Base-by-base conservation (phyloP, 73 alveolate species). In the Uronychia setigera region DNA sequence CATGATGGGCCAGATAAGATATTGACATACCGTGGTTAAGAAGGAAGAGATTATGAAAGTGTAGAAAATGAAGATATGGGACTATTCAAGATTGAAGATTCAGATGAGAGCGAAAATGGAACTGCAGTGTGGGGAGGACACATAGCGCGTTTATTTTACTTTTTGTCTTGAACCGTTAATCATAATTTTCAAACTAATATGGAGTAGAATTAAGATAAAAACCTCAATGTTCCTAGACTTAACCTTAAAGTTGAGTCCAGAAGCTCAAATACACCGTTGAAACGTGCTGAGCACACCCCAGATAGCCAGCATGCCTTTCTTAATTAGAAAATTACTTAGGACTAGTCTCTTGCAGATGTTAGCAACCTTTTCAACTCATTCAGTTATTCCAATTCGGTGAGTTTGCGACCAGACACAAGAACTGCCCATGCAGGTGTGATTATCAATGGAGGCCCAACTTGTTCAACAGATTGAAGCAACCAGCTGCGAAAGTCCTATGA, bases 1-100 rank as follows among this genome's bases (percentile, higher is more conserved):
- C 19, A 30, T 31, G 35, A 27, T n/a, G 58, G 58, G 19, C 35
- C 31, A 11, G 25, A 26, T 1, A 1, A 76, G 29, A n/a, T 76
- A 76, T 27, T 28, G 26, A 76, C 81, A 13, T 76, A 29, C 26
- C 58, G 32, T 27, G 81, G 81, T 0, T 46, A 76, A 27, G 32
- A 76, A 30, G 81, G 81, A 1, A 29, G 32, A 26, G 58, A 76
- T 76, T 76, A 76, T 32, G 81, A 76, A 76, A 9, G 31, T 1
- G 1, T 76, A 30, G 81, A 76, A 76, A 76, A 76, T n/a, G 81
- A 76, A 31, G 60, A 76, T 76, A 76, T 29, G 58, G 81, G 81
- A 1, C 26, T 76, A 11, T 76, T 76, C 58, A 76, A 76, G 26
- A 76, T 76, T 1, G 81, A 76, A n/a, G 29, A 31, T 1, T 27